Base-by-base conservation (phyloP, 2,329 filamentous ascomycete genomes). In the Diatrype stigma region DNA sequence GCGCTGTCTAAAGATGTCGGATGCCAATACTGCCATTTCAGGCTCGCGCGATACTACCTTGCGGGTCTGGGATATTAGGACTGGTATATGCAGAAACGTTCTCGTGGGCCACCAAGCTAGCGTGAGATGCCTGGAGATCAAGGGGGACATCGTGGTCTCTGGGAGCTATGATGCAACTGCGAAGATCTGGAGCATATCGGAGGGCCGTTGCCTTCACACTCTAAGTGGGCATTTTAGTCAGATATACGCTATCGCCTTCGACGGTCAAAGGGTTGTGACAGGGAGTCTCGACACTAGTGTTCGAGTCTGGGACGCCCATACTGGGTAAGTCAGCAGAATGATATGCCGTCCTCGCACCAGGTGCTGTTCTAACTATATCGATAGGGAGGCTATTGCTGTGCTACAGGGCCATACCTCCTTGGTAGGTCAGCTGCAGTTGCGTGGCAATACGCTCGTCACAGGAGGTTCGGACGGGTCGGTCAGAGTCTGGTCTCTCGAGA, bases 201-300 rank as follows among this genome's bases (percentile, higher is more conserved):
- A 96, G 71, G 94, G 94, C 28, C 85, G 90, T 56, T 99, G 94
- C 68, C 75, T 97, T 49, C 86, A 93, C 59, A 96, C 91, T 0
- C 78, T 99, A 37, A 86, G 87, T 42, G 94, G 94, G 0, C 94
- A 99, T 70, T 99, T 96, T 72, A 97, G 93, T 67, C 94, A 99
- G 67, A 99, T 99, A 52, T 99, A 99, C 67, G 94, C 94, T 19
- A 96, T 99, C 66, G 94, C 94, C 1, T 99, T 97, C 70, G 94
- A 99, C 67, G 94, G 94, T 37, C 86, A 86, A 60, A 83, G 92
- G 56, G 92, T 99, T 51, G 93, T 95, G 34, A 99, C 94, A 10
- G 94, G 94, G 47, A 96, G 92, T 69, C 75, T 99, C 55, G 94
- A 99, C 70, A 99, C 94, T 3, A 96, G 93, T 61, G 93, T 99